phyloP scores from a whole-genome alignment of 1,284 basidiomycete genomes.

The Cryptococcus jaspeensis region DNA sequence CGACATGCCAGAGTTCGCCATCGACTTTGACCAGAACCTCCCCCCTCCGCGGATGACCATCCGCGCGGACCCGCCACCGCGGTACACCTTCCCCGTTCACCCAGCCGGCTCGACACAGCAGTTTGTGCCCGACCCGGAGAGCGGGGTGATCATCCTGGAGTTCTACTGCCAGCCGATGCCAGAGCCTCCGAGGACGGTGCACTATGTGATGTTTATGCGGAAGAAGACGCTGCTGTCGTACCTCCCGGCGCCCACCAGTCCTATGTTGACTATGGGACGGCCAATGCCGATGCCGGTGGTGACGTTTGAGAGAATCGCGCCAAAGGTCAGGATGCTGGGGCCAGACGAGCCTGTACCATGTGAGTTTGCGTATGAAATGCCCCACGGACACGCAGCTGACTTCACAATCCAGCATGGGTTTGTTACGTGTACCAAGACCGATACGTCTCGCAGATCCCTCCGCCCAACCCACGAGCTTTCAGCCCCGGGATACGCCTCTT shows the following conservation, averaged over 20 bases:
- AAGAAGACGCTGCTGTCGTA: conserved; percentile 39
- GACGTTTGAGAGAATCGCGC: conserved; percentile 36
- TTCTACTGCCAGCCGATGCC: conserved; percentile 33
- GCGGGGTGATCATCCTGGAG: conserved; percentile 42
- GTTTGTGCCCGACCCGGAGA: conserved; percentile 41
- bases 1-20: conserved; percentile 37
- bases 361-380: conserved; percentile 4
- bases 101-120: conserved; percentile 30
- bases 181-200: conserved; percentile 13
- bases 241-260: conserved; percentile 40
- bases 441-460: conserved; percentile 19
- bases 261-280: conserved; percentile 27
- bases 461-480: conserved; percentile 4
- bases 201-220: conserved; percentile 34
- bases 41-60: conserved; percentile 37
- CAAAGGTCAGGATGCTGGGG: conserved; percentile 40
- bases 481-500: conserved; percentile 30
- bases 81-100: conserved; percentile 38
- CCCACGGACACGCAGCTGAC: background rate
- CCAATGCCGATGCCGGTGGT: conserved; percentile 35
- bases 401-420: conserved; percentile 39
- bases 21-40: conserved; percentile 24
- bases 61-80: conserved; percentile 49
- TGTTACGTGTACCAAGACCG: conserved; percentile 50
- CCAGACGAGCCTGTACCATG: conserved; percentile 22